phyloP scores from a whole-genome alignment of 352 stramenopile genomes.

The Paralagenidium karlingii region DNA sequence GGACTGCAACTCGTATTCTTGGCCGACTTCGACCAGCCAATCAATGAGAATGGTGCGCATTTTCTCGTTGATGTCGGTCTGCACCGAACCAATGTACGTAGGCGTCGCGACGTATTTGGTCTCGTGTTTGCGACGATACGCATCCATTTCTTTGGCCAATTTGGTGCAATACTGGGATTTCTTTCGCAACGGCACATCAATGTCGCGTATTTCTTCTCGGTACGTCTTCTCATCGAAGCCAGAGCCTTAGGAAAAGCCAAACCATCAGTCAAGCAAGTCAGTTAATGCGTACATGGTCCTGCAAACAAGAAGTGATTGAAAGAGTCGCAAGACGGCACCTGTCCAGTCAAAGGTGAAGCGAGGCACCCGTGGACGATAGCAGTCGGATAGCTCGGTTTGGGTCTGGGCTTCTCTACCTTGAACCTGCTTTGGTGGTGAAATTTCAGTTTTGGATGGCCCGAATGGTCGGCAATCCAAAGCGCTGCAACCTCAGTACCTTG shows the following conservation, averaged over 20 bases:
- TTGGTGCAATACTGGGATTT: constrained; percentile 22
- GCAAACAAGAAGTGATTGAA: no score
- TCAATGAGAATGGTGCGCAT: constrained; percentile 99
- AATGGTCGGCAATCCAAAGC: neutral
- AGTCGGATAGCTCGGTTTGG: neutral
- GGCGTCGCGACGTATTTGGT: constrained; percentile 49
- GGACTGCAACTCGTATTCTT: constrained; percentile 76
- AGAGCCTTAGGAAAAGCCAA: constrained; percentile 17
- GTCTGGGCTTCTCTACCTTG: no score
- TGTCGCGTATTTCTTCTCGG: constrained; percentile 26
- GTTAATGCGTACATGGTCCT: constrained; percentile 1
- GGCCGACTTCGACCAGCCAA: constrained; percentile 93
- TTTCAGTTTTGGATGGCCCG: neutral
- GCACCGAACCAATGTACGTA: constrained; percentile 61
- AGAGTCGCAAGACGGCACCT: no score
- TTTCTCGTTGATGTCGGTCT: constrained; percentile 97
- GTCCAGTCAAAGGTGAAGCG: constrained; percentile 5
- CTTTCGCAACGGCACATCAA: constrained; percentile 20
- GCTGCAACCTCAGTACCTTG: neutral
- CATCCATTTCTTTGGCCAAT: constrained; percentile 45
- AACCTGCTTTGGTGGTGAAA: neutral
- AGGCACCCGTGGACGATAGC: constrained; percentile 4
- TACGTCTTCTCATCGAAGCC: constrained; percentile 65
- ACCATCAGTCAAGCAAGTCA: neutral
- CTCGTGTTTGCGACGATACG: constrained; percentile 57